These are phyloP conservation scores for Colletotrichum viniferum DNA, from an alignment of 2,329 filamentous ascomycete species.

Conservation along the genomic window DNA sequence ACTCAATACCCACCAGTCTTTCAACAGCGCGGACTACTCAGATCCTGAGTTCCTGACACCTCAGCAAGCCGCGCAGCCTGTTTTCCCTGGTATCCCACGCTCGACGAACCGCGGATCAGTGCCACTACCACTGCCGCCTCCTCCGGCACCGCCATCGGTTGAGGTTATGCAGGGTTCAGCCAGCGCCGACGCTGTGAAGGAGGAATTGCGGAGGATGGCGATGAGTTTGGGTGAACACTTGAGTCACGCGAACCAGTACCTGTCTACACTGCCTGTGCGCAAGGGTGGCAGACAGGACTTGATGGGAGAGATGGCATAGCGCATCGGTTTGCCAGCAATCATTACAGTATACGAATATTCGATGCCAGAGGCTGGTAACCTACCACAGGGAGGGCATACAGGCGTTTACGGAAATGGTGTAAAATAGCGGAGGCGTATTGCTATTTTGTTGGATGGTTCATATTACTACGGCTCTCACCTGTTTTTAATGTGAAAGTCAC, in stretches of 20 bases:
- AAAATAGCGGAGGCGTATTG: neutral
- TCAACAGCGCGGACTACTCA: constrained; percentile 23
- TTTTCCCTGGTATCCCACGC: constrained; percentile 21
- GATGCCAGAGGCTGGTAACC: neutral
- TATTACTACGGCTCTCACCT: neutral
- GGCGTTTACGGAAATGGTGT: neutral
- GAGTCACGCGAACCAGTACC: constrained; percentile 47
- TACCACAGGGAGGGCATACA: neutral
- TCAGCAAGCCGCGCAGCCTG: constrained; percentile 31
- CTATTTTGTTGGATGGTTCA: neutral
- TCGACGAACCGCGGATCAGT: neutral
- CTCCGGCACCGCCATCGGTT: constrained; percentile 50
- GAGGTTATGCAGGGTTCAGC: constrained; percentile 61
- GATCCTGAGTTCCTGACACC: constrained; percentile 27
- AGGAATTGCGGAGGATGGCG: constrained; percentile 54
- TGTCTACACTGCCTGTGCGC: constrained; percentile 43
- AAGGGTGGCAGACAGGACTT: constrained; percentile 30
- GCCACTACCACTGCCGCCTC: constrained; percentile 34
- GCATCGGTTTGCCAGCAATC: neutral
- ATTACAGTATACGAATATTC: neutral
- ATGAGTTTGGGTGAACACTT: constrained; percentile 55
- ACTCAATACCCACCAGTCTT: constrained; percentile 17
- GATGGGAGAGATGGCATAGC: neutral
- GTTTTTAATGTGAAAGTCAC: neutral
- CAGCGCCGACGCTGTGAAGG: constrained; percentile 54